Conservation (phyloP, 345 rosid genomes). For the Cochlearia excelsa region DNA sequence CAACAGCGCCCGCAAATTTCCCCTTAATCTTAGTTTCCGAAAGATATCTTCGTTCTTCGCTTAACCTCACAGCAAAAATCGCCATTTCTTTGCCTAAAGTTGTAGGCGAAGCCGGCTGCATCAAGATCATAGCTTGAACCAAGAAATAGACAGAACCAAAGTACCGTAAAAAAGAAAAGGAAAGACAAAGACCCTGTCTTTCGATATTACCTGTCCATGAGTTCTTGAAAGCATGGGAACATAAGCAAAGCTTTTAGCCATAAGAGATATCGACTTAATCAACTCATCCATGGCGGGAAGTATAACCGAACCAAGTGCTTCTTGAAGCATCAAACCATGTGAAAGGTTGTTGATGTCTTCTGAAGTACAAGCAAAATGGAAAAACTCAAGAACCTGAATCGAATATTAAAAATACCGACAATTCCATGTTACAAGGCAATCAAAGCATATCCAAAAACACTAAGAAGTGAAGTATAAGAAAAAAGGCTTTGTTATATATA, state of each 20-base stretch:
- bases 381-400: slow-evolving; percentile 82
- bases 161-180: background rate
- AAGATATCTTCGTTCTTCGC: slow-evolving; percentile 68
- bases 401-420: background rate
- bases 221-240: slow-evolving; percentile 94
- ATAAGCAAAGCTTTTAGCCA: slow-evolving; percentile 66
- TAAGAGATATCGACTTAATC: slow-evolving; percentile 49
- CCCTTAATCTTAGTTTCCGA: slow-evolving; percentile 76
- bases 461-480: background rate
- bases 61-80: slow-evolving; percentile 79
- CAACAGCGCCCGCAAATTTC: slow-evolving; percentile 96
- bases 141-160: slow-evolving; percentile 7
- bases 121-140: background rate
- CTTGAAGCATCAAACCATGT: slow-evolving; percentile 87
- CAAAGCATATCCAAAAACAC: background rate
- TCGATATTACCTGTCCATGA: slow-evolving; percentile 81
- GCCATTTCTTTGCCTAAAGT: slow-evolving; percentile 96
- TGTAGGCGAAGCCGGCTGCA: slow-evolving; percentile 94
- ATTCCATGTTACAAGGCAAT: background rate
- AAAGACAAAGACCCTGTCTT: slow-evolving; percentile 1
- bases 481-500: background rate
- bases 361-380: slow-evolving; percentile 95
- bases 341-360: slow-evolving; percentile 97
- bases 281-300: slow-evolving; percentile 73
- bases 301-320: slow-evolving; percentile 54